Base-by-base conservation (phyloP, 2,329 filamentous ascomycete species). In the Alternaria triticimaculans region DNA sequence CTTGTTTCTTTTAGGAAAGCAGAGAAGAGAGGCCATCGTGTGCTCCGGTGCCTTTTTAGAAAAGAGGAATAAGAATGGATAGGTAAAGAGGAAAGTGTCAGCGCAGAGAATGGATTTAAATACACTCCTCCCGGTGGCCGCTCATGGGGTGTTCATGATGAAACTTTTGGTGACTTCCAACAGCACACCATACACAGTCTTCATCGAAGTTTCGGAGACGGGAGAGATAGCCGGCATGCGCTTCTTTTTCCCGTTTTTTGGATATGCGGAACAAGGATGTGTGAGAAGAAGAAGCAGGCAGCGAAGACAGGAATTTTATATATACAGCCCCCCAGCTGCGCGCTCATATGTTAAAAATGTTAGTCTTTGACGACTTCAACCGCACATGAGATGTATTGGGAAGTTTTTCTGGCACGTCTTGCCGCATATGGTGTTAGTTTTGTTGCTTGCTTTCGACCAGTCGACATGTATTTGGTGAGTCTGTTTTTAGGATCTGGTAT, bases 401-500 rank as follows among this genome's bases (percentile, higher is more conserved):
- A 3, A 6, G 1, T 6, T 41, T 41, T 18, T 41, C 15, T 18
- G 5, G 37, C 8, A 18, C 9, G 15, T 41, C 9, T 41, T 2
- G 37, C 37, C 37, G 9, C 7, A 37, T 9, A 37, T 5, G 15
- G 8, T n/a, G 7, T 9, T 37, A 2, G 7, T 4, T n/a, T n/a
- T 37, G 7, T 0, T 37, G 33, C 15, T 37, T 1, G 15, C 15
- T 37, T 37, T 37, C 0, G 0, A 33, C 14, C 7, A 1, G n/a
- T 37, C 0, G 33, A 37, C 33, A 37, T 37, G 33, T n/a, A n/a
- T 0, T 9, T 37, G 6, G 9, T 4, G 0, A 37, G 0, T 37
- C 0, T 5, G 30, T 37, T 37, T n/a, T n/a, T 37, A n/a, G 33
- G n/a, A 41, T 41, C n/a, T 41, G 37, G 9, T 10, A 18, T 10